Base-by-base conservation (phyloP, 2,329 filamentous ascomycete species). In the Fulvia fulva region DNA sequence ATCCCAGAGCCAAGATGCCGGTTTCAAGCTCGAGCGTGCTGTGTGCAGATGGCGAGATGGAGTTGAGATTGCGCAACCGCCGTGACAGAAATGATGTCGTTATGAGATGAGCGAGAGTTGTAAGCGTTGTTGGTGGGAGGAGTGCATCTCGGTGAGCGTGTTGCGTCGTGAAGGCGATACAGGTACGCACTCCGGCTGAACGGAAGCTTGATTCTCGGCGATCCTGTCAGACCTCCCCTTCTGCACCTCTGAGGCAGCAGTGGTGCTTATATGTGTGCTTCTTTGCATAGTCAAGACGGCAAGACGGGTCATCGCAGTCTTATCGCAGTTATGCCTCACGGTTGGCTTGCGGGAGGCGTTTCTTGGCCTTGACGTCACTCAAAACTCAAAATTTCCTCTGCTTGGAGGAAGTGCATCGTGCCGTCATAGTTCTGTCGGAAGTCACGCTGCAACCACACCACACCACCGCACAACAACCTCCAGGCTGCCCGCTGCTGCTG, bases 251-350 rank as follows among this genome's bases (percentile, higher is more conserved):
- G 16, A n/a, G 34, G 16, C 7, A 16, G 34, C 34, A 19, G 34
- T 41, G 6, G 34, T 41, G 49, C 49, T 51, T 51, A 51, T 51
- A 34, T 51, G 4, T 51, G 19, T 34, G 26, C 49, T 51, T 37
- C 49, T 34, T 23, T 37, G 8, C 4, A n/a, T 6, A 34, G 26
- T 51, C 26, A 51, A 51, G 49, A 21, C 49, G 14, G 21, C 26
- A 51, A 51, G 49, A 21, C 49, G 14, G 21, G 26, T 34, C 34
- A 32, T 32, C 4, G 28, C 28, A 32, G n/a, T n/a, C n/a, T 32
- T 12, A 32, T 7, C 3, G 37, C 34, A 5, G 34, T 32, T n/a
- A n/a, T n/a, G n/a, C n/a, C n/a, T n/a, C n/a, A n/a, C 12, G 34
- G 34, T n/a, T n/a, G 14, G 14, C 37, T 19, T 3, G 37, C 37